These are phyloP conservation scores for Rhododendron vialii DNA, from an alignment of 148 eudicot species.

Conservation along the genomic window DNA sequence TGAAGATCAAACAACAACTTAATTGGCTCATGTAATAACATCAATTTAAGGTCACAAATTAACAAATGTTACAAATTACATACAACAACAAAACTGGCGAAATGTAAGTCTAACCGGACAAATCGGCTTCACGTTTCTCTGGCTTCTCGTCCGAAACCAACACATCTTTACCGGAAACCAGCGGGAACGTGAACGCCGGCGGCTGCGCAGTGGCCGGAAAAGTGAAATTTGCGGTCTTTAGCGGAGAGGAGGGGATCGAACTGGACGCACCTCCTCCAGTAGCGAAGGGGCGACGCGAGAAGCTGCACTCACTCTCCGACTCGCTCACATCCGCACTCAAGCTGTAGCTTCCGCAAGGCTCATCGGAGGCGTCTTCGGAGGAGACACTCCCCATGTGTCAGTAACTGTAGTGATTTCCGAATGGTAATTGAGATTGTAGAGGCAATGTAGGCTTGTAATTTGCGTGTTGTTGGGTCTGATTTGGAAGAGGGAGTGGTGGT, in stretches of 20 bases:
- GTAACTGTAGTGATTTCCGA: neutral
- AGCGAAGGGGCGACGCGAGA: constrained; percentile 4
- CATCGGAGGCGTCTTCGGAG: constrained; percentile 18
- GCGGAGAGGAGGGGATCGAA: constrained; percentile 16
- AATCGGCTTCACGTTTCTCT: constrained; percentile 32
- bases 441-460: neutral
- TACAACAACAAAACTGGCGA: neutral
- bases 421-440: neutral
- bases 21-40: neutral
- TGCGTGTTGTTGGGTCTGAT: neutral
- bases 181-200: constrained; percentile 14
- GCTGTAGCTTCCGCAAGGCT: constrained; percentile 24
- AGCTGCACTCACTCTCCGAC: constrained; percentile 23
- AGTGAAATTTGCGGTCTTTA: neutral
- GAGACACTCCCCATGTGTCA: constrained; percentile 17
- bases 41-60: neutral
- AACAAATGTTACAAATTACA: neutral
- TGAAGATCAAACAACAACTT: neutral
- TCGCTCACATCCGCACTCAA: constrained; percentile 29
- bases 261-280: constrained; percentile 10
- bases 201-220: constrained; percentile 10
- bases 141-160: constrained; percentile 51
- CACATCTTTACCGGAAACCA: constrained; percentile 39
- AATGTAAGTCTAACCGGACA: constrained; percentile 42
- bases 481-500: neutral